These are phyloP conservation scores for Articulospora tetracladia DNA, from an alignment of 495 filamentous ascomycete species.

Conservation along the genomic window DNA sequence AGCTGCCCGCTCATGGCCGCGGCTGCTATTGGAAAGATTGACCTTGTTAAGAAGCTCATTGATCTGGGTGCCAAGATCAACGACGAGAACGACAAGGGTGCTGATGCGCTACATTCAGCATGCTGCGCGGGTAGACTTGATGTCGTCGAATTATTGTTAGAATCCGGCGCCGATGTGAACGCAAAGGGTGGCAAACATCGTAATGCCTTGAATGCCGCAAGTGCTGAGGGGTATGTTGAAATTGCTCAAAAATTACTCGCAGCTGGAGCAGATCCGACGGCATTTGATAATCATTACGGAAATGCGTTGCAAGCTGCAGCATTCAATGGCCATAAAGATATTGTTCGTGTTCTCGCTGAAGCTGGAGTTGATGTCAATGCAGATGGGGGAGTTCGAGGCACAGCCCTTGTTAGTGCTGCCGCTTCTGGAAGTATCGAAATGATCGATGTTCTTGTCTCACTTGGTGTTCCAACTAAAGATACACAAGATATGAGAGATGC, in stretches of 20 bases:
- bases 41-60: conserved; percentile 13
- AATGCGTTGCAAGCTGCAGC: conserved; percentile 30
- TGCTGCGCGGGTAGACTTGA: neutral
- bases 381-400: neutral
- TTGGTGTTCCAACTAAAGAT: neutral
- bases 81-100: neutral
- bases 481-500: neutral
- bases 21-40: conserved; percentile 12
- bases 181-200: conserved; percentile 18
- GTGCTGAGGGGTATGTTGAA: conserved; percentile 7
- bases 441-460: neutral
- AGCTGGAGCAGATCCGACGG: conserved; percentile 29
- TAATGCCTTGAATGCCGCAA: conserved; percentile 21
- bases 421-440: neutral
- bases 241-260: conserved; percentile 26
- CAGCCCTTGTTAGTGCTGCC: neutral
- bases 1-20: conserved; percentile 11
- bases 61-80: neutral
- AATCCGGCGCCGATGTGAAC: conserved; percentile 22
- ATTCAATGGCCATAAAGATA: neutral
- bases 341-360: neutral
- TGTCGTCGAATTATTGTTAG: neutral
- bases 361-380: neutral
- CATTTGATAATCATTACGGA: conserved; percentile 19
- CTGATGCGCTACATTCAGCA: conserved; percentile 10